Evolutionary conservation across 2,329 filamentous ascomycete genomes (phyloP), one percentile per base, ranked within the genome.

Genomic region (Fusarium lateritium): DNA sequence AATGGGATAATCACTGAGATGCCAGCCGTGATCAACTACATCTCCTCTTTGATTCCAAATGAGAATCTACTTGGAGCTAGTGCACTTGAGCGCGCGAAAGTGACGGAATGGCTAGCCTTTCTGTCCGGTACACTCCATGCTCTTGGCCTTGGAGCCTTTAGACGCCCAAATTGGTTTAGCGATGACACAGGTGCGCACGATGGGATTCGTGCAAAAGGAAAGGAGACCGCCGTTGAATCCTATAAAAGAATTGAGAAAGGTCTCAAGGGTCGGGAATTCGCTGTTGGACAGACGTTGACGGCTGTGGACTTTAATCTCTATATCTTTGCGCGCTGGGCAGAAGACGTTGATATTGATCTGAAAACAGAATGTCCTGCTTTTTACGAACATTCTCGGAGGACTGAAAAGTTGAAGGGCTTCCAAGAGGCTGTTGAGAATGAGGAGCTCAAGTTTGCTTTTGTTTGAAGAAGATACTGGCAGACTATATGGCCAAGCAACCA

Each of bases 31-130:
- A 49, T 80, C 2, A 76, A 56, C 13, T 80, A 77, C 66, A 74
- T 79, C 46, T 72, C 74, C 4, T 72, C 73, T 0, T 62, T 79
- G 1, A 40, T 73, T 0, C 73, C 72, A 0, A 22, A 69, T 0
- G 22, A 60, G 7, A 47, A 62, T 0, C 58, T 81, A 0, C 34
- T 76, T 0, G 78, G 78, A 0, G n/a, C 46, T 2, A 57, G 55
- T 0, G 3, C 46, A 0, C 14, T 78, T 1, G 69, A 75, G 5
- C 67, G 63, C 0, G 75, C 78, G 4, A 75, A 71, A 38, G 70
- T 75, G 0, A 15, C 67, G 1, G 74, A 81, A 52, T 81, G 79
- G 79, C 38, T 77, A 17, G 64, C 61, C 3, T 80, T 75, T 69
- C 61, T 81, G 2, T 76, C 77, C 3, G 77, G 75, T 0, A 76